Conservation (phyloP, 163 green algal genomes). For the Volvox carteri region DNA sequence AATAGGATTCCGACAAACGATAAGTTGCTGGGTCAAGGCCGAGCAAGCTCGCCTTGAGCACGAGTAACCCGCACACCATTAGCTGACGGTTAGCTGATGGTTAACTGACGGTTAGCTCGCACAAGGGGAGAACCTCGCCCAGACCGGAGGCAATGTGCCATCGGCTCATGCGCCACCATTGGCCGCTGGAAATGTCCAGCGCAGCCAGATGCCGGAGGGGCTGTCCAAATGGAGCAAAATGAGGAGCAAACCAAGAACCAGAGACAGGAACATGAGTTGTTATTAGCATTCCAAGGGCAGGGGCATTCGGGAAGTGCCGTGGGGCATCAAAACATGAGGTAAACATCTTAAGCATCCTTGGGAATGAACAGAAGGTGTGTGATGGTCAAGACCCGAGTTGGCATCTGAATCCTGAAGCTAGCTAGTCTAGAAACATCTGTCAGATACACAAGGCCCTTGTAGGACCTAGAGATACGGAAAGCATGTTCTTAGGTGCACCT, state of each 20-base stretch:
- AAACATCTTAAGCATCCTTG: not conserved
- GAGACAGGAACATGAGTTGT: not conserved
- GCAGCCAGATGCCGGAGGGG: not conserved
- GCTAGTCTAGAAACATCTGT: too few relatives aligned
- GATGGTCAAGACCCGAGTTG: too few relatives aligned
- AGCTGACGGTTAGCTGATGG: not conserved
- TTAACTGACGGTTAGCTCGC: slow-evolving; percentile 22
- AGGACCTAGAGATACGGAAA: too few relatives aligned
- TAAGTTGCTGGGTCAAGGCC: not conserved
- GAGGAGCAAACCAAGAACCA: not conserved
- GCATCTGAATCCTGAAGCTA: too few relatives aligned
- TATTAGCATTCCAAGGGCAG: not conserved
- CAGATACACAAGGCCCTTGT: too few relatives aligned
- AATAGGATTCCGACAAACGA: not conserved
- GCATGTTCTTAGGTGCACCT: too few relatives aligned
- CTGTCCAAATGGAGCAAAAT: too few relatives aligned
- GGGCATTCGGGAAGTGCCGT: not conserved
- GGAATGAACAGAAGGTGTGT: not conserved
- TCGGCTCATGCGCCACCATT: slow-evolving; percentile 8
- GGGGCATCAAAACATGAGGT: not conserved
- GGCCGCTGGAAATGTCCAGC: slow-evolving; percentile 1
- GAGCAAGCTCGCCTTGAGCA: not conserved
- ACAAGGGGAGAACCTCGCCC: not conserved
- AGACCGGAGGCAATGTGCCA: slow-evolving; percentile 3
- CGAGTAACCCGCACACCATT: too few relatives aligned